Base-by-base conservation (phyloP, 371 early-diverging fungal genomes). In the Parasitella parasitica region DNA sequence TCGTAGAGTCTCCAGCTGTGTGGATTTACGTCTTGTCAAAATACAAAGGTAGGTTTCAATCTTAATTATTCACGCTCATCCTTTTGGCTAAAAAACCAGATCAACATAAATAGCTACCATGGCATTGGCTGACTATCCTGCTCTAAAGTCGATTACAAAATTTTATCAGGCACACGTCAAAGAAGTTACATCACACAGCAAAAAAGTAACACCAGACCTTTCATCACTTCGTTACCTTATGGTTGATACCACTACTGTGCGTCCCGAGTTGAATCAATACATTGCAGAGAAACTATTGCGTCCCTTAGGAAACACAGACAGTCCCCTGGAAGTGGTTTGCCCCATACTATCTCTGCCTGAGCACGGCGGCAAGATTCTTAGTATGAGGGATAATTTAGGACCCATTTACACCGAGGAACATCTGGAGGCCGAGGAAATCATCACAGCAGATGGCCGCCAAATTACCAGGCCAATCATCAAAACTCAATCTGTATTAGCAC, bases 1-100 rank as follows among this genome's bases (percentile, higher is more conserved):
- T 87, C 16, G 73, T 87, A 32, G 89, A 88, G 16, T 71, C 81
- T 1, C 87, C 91, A 2, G 86, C 88, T 16, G 82, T 87, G 6
- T 94, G 91, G 86, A 76, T 89, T 11, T 80, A 85, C 60, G 77
- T 88, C 11, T 64, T 93, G 24, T 81, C 90, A 18, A 87, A 83
- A 57, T 89, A 77, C 27, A 61, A 72, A 69, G 75, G 78, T 77
- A 77, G 55, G 8, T n/a, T 4, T 1, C 0, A 34, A 18, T 24
- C 15, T 7, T 7, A 41, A 22, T 13, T 24, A 9, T 4, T 11
- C 4, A 46, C 46, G 13, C n/a, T n/a, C n/a, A n/a, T n/a, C n/a
- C n/a, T n/a, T n/a, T n/a, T n/a, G n/a, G 5, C 12, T 22, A 46
- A 43, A 11, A 13, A 6, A 8, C 8, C 15, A 38, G 6, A 30